Evolutionary conservation across 78 protist genomes (phyloP).

Genomic region (Dictyostelium intermedium): DNA sequence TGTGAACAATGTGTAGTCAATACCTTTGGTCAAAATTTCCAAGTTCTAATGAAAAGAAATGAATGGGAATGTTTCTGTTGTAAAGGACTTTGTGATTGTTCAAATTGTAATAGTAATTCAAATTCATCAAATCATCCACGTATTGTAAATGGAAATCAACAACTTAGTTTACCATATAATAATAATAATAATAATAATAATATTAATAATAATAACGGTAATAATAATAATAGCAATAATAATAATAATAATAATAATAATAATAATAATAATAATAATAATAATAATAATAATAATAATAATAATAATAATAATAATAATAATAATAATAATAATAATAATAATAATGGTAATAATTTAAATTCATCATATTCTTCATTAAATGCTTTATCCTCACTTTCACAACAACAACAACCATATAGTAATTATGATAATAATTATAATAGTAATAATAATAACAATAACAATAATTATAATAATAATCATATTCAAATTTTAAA

Average conservation of each 20-base stretch:
- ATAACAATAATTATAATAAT: neutral
- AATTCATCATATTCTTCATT: neutral
- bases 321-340: neutral
- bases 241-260: neutral
- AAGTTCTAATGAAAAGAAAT: neutral
- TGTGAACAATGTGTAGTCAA: slow-evolving; percentile 23
- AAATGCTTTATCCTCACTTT: neutral
- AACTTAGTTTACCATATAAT: neutral
- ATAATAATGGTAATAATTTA: neutral
- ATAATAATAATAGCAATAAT: neutral
- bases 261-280: neutral
- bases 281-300: neutral
- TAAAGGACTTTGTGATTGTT: slow-evolving; percentile 26
- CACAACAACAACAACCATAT: neutral
- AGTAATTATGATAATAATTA: neutral
- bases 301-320: neutral
- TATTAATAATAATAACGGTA: neutral
- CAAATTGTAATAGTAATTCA: neutral
- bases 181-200: slow-evolving; percentile 18
- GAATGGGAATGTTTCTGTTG: slow-evolving; percentile 70
- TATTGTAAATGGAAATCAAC: neutral
- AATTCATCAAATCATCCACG: neutral
- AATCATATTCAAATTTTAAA: neutral
- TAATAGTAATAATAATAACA: neutral
- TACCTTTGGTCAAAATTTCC: neutral